Percentiles rank a stretch among this genome's conserved stretches.
Evolutionary conservation across 352 stramenopile species (phyloP).

Genomic region (Albugo candida): DNA sequence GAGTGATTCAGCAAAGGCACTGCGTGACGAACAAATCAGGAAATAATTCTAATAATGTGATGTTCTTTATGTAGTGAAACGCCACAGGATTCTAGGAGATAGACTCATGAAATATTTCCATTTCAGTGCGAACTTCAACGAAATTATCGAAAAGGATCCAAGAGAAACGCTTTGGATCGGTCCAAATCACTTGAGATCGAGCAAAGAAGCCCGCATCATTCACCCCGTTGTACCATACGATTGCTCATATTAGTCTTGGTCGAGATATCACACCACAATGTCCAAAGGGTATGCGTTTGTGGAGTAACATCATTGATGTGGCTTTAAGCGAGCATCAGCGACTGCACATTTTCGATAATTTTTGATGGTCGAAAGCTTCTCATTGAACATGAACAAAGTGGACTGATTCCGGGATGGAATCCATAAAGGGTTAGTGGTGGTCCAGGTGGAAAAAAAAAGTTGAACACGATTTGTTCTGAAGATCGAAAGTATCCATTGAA

Average conservation of each 20-base stretch:
- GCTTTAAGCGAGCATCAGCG: constrained; percentile 36
- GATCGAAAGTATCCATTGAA: constrained; percentile 47
- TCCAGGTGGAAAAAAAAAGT: constrained; percentile 54
- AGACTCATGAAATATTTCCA: too few species aligned
- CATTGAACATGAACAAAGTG: constrained; percentile 54
- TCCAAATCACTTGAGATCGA: constrained; percentile 31
- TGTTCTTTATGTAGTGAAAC: too few species aligned
- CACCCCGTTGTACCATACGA: constrained; percentile 24
- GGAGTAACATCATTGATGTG: constrained; percentile 31
- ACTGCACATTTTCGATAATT: constrained; percentile 22
- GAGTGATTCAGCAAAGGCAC: too few species aligned
- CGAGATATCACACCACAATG: constrained; percentile 32
- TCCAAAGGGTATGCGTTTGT: constrained; percentile 69
- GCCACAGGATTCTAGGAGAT: too few species aligned
- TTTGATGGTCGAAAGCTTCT: constrained; percentile 44
- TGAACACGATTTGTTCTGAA: constrained; percentile 57
- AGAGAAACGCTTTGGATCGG: constrained; percentile 53
- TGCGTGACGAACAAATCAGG: too few species aligned
- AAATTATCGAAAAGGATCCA: constrained; percentile 38
- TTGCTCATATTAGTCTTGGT: constrained; percentile 36
- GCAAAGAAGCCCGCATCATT: constrained; percentile 21
- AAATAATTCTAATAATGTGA: too few species aligned
- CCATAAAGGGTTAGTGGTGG: constrained; percentile 52
- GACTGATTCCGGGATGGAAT: constrained; percentile 69
- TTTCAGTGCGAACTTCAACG: constrained; percentile 33